Evolutionary conservation across 192 early-diverging fungal genomes (phyloP).

Genomic region (Backusella luteola): DNA sequence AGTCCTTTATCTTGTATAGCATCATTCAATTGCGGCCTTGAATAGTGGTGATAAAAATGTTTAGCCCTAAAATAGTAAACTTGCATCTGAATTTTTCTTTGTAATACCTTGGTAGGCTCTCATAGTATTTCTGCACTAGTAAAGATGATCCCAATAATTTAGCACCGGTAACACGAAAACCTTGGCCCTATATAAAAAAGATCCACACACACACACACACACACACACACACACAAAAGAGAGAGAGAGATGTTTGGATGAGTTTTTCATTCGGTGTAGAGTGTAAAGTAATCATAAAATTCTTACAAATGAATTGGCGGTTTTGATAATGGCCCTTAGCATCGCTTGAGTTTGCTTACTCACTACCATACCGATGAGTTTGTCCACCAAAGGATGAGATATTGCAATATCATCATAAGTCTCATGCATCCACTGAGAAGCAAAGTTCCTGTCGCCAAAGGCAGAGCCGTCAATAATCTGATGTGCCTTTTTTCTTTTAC

Average conservation of each 20-base stretch:
- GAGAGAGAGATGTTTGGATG: neutral
- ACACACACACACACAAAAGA: neutral
- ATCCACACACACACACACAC: neutral
- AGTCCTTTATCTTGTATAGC: conserved; percentile 18
- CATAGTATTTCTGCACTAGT: conserved; percentile 55
- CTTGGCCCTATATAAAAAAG: conserved; percentile 41
- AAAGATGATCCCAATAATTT: conserved; percentile 53
- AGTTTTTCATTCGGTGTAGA: neutral
- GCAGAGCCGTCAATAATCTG: conserved; percentile 40
- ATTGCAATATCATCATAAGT: conserved; percentile 33
- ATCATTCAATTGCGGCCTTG: neutral
- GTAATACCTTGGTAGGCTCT: neutral
- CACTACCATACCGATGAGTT: conserved; percentile 38
- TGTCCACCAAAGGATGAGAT: conserved; percentile 29
- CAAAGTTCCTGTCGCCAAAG: conserved; percentile 38
- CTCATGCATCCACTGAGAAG: conserved; percentile 32
- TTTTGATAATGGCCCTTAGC: conserved; percentile 43
- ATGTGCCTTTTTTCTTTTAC: conserved; percentile 29
- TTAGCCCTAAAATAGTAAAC: neutral
- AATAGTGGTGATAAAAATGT: neutral
- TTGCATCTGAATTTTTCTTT: neutral
- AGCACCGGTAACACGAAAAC: conserved; percentile 52
- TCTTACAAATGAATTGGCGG: conserved; percentile 39
- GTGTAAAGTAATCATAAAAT: neutral
- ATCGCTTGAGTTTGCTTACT: conserved; percentile 43